Percentiles rank a stretch among this genome's conserved stretches.
Conservation (phyloP, 2,329 filamentous ascomycete genomes). For the Plenodomus lindquistii region DNA sequence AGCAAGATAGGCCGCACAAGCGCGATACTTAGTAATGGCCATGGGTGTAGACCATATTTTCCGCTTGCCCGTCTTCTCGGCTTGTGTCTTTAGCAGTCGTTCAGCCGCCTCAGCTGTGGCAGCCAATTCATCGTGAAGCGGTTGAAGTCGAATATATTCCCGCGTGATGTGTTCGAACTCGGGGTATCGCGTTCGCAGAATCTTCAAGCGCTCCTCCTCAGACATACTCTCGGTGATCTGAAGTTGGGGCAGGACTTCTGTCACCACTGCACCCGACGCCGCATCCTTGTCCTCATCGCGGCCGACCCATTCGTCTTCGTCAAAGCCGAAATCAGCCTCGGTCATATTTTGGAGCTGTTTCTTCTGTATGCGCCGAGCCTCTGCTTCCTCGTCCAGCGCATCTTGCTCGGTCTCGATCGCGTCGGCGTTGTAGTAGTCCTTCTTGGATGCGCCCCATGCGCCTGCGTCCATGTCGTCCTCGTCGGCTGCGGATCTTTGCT, state of each 20-base stretch:
- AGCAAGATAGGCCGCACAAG: slow-evolving; percentile 83
- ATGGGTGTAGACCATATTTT: slow-evolving; percentile 27
- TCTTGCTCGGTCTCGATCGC: slow-evolving; percentile 69
- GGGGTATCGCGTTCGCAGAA: slow-evolving; percentile 82
- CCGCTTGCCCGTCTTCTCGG: slow-evolving; percentile 24
- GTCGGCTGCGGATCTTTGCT: slow-evolving; percentile 46
- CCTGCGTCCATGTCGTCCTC: slow-evolving; percentile 63
- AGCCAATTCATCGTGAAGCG: slow-evolving; percentile 61
- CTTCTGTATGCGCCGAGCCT: slow-evolving; percentile 84
- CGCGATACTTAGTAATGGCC: slow-evolving; percentile 69
- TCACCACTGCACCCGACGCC: slow-evolving; percentile 63
- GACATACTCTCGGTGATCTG: slow-evolving; percentile 81
- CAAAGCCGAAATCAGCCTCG: slow-evolving; percentile 90
- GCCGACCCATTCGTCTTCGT: slow-evolving; percentile 82
- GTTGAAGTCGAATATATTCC: slow-evolving; percentile 75
- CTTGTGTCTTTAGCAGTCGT: slow-evolving; percentile 37
- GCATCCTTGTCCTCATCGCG: slow-evolving; percentile 53
- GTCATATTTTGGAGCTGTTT: slow-evolving; percentile 89
- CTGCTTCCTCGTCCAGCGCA: slow-evolving; percentile 88
- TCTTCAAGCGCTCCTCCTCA: slow-evolving; percentile 71
- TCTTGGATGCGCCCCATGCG: slow-evolving; percentile 85
- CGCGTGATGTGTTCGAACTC: slow-evolving; percentile 86
- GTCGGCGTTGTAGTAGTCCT: slow-evolving; percentile 93
- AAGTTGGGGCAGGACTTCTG: slow-evolving; percentile 81
- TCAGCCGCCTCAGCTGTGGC: slow-evolving; percentile 63